Conservation (phyloP, 2,329 filamentous ascomycete species). For the Diaporthe batatas region DNA sequence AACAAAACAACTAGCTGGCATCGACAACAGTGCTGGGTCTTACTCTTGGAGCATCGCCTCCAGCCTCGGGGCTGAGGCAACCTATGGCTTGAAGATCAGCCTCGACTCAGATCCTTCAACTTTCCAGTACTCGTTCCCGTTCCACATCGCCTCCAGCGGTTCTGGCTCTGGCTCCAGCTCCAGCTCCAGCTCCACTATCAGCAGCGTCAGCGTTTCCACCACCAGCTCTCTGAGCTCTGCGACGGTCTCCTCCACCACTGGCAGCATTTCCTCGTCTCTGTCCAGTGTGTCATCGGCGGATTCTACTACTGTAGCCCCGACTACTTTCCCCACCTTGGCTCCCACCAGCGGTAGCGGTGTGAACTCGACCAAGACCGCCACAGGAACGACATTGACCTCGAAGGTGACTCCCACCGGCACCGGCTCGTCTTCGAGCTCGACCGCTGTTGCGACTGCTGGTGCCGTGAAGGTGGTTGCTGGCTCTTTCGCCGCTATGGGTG, state of each 20-base stretch:
- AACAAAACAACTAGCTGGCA: constrained; percentile 54
- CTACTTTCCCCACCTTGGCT: constrained; percentile 46
- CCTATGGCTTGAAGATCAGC: constrained; percentile 71
- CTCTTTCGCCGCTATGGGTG: constrained; percentile 56
- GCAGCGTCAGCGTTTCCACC: constrained; percentile 45
- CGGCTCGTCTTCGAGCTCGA: constrained; percentile 33
- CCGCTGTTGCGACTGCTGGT: constrained; percentile 41
- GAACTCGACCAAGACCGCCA: constrained; percentile 43
- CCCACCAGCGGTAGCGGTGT: constrained; percentile 43
- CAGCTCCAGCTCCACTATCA: constrained; percentile 42
- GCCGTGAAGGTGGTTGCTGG: constrained; percentile 53
- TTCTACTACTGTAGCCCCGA: constrained; percentile 47
- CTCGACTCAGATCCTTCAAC: constrained; percentile 60
- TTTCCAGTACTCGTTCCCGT: constrained; percentile 75
- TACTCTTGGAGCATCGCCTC: constrained; percentile 66
- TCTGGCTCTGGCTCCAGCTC: constrained; percentile 44
- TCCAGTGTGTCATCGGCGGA: constrained; percentile 37
- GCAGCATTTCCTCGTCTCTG: constrained; percentile 20
- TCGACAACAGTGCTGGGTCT: constrained; percentile 59
- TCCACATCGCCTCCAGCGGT: constrained; percentile 60
- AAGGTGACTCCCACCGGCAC: constrained; percentile 35
- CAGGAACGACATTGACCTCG: constrained; percentile 42
- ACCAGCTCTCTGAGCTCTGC: constrained; percentile 47
- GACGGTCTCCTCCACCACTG: constrained; percentile 39
- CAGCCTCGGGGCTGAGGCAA: constrained; percentile 58